Evolutionary conservation across 2,329 filamentous ascomycete species (phyloP).

Genomic region (Aspergillus felis): DNA sequence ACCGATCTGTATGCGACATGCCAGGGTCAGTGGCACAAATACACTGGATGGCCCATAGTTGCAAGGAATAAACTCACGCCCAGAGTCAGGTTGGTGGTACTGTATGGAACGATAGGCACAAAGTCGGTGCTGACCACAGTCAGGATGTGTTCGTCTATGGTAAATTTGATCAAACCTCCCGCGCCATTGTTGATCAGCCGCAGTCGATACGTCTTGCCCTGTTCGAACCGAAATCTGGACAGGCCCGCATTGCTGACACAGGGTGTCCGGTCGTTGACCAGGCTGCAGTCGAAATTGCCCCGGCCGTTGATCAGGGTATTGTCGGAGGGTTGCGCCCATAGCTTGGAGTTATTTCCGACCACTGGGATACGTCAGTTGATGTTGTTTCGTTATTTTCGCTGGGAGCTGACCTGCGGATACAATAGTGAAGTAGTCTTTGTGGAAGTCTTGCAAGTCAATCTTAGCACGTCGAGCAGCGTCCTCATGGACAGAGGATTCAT

Average conservation of each 20-base stretch:
- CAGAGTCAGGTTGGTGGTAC: slow-evolving; percentile 57
- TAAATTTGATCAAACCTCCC: slow-evolving; percentile 26
- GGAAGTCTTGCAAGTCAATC: slow-evolving; percentile 2
- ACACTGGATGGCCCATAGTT: no score
- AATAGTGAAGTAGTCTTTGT: not conserved
- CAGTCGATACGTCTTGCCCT: slow-evolving; percentile 27
- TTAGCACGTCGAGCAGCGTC: no score
- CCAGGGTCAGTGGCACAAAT: no score
- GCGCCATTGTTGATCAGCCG: slow-evolving; percentile 43
- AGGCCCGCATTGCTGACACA: not conserved
- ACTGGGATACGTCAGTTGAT: no score
- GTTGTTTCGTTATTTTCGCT: no score
- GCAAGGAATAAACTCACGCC: slow-evolving; percentile 43
- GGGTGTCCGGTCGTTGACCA: not conserved
- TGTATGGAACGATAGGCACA: slow-evolving; percentile 59
- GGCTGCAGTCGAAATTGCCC: slow-evolving; percentile 1
- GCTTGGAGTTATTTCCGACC: no score
- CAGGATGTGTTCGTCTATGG: slow-evolving; percentile 58
- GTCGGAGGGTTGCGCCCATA: not conserved
- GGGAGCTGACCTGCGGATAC: not conserved
- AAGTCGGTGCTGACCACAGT: slow-evolving; percentile 64
- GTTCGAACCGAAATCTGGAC: not conserved
- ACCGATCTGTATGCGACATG: no score
- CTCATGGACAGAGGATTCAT: no score
- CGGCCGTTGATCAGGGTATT: slow-evolving; percentile 1